Evolutionary conservation across 345 rosid genomes (phyloP).

Genomic region (Eucalyptus regnans): DNA sequence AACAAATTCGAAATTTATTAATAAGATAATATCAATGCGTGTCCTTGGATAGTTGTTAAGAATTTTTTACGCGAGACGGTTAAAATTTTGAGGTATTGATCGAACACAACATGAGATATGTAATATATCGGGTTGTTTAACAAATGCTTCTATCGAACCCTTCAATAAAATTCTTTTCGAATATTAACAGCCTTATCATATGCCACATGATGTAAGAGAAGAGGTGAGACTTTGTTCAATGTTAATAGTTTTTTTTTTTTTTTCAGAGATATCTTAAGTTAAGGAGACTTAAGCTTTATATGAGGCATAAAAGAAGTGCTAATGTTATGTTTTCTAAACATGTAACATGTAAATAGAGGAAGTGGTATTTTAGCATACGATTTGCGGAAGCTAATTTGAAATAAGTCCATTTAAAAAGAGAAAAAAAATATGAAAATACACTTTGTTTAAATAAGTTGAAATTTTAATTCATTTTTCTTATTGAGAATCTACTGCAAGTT

Average conservation of each 20-base stretch:
- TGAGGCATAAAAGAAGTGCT: background rate
- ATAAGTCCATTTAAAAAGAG: background rate
- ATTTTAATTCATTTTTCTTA: no score
- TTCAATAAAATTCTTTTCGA: no score
- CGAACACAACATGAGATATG: background rate
- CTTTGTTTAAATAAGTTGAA: no score
- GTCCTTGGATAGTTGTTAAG: background rate
- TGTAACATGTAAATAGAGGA: background rate
- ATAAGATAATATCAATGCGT: no score
- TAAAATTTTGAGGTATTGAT: background rate
- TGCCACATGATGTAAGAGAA: background rate
- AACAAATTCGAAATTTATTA: no score
- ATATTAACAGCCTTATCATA: no score
- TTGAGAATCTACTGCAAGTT: no score
- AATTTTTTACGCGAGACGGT: no score
- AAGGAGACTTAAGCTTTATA: background rate
- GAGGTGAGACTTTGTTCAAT: background rate
- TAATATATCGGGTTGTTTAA: no score
- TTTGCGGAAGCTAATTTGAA: background rate
- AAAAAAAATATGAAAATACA: no score
- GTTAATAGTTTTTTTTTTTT: no score
- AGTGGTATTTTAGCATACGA: background rate
- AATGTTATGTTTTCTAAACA: background rate
- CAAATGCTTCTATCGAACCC: background rate
- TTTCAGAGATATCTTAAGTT: no score